phyloP scores from a whole-genome alignment of 1,284 basidiomycete genomes.

The Cutaneotrichosporon sp. region DNA sequence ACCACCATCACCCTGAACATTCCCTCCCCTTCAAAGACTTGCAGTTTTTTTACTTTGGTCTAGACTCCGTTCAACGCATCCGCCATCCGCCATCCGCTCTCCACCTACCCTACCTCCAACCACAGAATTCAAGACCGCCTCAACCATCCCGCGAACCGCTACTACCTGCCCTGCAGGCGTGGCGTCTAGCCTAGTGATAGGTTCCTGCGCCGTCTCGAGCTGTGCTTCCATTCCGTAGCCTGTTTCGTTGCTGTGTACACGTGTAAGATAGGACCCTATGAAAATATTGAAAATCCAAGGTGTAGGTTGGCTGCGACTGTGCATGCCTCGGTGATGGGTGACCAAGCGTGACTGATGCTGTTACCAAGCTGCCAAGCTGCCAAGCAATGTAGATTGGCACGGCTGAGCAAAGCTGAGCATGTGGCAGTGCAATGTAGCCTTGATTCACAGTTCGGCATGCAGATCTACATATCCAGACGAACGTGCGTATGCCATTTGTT shows the following conservation, averaged over 20 bases:
- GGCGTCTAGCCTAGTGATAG: slow-evolving; percentile 53
- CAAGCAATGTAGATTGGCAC: too few relatives aligned
- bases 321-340: too few relatives aligned
- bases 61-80: neutral
- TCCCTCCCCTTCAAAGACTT: slow-evolving; percentile 1
- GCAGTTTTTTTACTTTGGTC: slow-evolving; percentile 15
- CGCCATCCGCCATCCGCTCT: slow-evolving; percentile 6
- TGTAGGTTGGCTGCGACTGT: too few relatives aligned
- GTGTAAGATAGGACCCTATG: slow-evolving; percentile 16
- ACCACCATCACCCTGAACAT: slow-evolving; percentile 19
- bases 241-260: slow-evolving; percentile 6
- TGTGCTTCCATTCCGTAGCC: slow-evolving; percentile 20
- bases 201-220: slow-evolving; percentile 45
- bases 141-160: slow-evolving; percentile 53
- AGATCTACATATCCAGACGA: too few relatives aligned
- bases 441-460: too few relatives aligned
- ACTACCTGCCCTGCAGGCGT: neutral
- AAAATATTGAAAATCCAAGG: slow-evolving; percentile 11
- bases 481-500: too few relatives aligned
- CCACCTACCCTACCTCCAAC: slow-evolving; percentile 5
- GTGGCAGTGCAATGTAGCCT: too few relatives aligned
- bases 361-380: too few relatives aligned
- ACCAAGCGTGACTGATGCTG: too few relatives aligned
- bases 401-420: too few relatives aligned
- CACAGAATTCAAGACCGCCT: slow-evolving; percentile 45